A percentile compares a stretch with the other conserved stretches of the same genome.
phyloP scores from a whole-genome alignment of 1,139 yeast genomes.

The Schizosaccharomyces versatilis region DNA sequence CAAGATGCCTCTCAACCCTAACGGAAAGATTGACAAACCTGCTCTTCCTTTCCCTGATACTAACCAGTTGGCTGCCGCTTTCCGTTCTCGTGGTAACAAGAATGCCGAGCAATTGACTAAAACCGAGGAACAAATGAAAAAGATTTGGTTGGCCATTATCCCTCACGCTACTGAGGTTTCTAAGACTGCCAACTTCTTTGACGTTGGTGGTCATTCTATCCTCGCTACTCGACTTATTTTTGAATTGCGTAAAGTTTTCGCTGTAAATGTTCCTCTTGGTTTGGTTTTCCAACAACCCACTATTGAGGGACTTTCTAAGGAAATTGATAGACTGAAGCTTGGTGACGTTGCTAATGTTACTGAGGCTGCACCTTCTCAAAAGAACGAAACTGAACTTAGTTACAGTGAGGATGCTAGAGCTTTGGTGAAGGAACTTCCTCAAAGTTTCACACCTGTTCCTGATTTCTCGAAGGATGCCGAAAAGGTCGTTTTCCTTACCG shows the following conservation, averaged over 20 bases:
- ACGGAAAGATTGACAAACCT: slow-evolving; percentile 95
- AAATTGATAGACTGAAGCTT: slow-evolving; percentile 35
- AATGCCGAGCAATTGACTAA: slow-evolving; percentile 31
- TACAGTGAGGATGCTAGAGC: slow-evolving; percentile 59
- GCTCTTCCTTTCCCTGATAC: slow-evolving; percentile 86
- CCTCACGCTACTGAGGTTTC: slow-evolving; percentile 70
- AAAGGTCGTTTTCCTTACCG: slow-evolving; percentile 66
- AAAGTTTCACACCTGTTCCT: slow-evolving; percentile 14
- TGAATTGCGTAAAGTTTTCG: slow-evolving; percentile 56
- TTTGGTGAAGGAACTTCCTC: slow-evolving; percentile 27
- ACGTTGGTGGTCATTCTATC: slow-evolving; percentile 92
- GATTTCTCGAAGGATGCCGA: slow-evolving; percentile 21
- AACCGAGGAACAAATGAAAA: slow-evolving; percentile 46
- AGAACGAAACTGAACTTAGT: slow-evolving; percentile 14
- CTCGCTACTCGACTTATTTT: slow-evolving; percentile 93
- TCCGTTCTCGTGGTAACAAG: slow-evolving; percentile 24
- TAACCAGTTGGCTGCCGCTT: slow-evolving; percentile 55
- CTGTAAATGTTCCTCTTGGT: slow-evolving; percentile 56
- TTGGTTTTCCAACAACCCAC: slow-evolving; percentile 78
- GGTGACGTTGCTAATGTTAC: slow-evolving; percentile 26
- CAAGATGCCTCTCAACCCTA: slow-evolving; percentile 81
- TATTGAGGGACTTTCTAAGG: slow-evolving; percentile 51
- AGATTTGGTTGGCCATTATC: slow-evolving; percentile 64
- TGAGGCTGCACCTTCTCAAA: slow-evolving; percentile 17
- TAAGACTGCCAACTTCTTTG: slow-evolving; percentile 78